These are phyloP conservation scores for Flaveria brownii DNA, from an alignment of 129 eudicot species.

Conservation along the genomic window DNA sequence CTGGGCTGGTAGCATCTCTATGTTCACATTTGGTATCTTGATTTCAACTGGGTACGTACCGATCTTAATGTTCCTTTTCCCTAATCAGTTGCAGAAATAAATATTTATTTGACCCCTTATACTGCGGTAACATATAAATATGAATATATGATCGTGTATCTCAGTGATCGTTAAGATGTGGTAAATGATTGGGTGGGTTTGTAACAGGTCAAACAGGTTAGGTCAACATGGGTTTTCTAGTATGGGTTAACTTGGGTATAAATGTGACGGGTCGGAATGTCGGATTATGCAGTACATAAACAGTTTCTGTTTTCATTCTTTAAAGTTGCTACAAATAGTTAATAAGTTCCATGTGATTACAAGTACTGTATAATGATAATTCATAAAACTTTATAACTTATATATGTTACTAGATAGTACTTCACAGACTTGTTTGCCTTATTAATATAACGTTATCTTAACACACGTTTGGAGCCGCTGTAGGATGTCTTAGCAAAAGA, in stretches of 20 bases:
- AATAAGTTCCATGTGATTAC: background rate
- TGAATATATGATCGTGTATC: background rate
- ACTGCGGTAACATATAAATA: background rate
- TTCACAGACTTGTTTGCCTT: no score
- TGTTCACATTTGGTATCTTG: slow-evolving; percentile 81
- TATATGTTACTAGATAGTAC: background rate
- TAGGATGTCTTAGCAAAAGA: background rate
- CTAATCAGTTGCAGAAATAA: no score
- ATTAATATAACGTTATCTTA: background rate
- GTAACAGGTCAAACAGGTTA: background rate
- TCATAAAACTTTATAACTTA: background rate
- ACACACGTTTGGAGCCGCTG: background rate
- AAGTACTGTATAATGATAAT: background rate
- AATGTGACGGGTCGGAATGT: background rate
- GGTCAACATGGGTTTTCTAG: background rate
- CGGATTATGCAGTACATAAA: background rate
- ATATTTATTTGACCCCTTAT: background rate
- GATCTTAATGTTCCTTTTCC: background rate
- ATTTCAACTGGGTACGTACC: slow-evolving; percentile 61
- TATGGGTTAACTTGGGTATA: background rate
- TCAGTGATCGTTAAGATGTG: background rate
- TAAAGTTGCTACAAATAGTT: background rate
- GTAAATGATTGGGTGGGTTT: background rate
- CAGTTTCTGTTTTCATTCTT: background rate
- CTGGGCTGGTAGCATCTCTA: slow-evolving; percentile 93